These are phyloP conservation scores for Colletotrichum limetticola DNA, from an alignment of 2,329 filamentous ascomycete genomes.

Conservation along the genomic window DNA sequence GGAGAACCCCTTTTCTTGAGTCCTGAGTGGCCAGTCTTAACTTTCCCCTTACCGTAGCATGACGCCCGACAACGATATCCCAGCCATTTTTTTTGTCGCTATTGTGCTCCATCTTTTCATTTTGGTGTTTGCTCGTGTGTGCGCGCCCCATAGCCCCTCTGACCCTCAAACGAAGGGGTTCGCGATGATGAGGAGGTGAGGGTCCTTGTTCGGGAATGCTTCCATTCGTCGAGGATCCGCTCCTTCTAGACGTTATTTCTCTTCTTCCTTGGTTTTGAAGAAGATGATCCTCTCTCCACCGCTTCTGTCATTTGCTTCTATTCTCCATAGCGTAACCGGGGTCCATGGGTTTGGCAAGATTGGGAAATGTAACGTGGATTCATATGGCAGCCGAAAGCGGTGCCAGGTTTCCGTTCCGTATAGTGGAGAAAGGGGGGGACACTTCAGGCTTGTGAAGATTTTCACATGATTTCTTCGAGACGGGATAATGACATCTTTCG, in stretches of 20 bases:
- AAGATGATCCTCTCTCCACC: neutral
- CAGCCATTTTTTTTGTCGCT: neutral
- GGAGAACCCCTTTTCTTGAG: neutral
- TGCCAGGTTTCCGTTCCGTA: neutral
- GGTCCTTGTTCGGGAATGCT: neutral
- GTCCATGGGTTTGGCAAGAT: neutral
- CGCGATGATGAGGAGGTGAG: neutral
- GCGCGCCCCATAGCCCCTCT: neutral
- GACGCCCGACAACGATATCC: constrained; percentile 19
- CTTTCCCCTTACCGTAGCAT: neutral
- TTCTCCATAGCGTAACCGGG: neutral
- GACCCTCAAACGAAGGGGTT: neutral
- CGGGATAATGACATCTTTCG: neutral
- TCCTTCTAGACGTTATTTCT: constrained; percentile 25
- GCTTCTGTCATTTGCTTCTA: neutral
- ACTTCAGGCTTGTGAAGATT: neutral
- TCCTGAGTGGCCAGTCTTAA: neutral
- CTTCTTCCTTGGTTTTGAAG: neutral
- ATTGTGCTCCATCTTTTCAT: neutral
- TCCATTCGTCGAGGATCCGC: neutral
- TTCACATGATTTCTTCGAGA: neutral
- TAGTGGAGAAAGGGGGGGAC: neutral
- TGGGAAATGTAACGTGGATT: neutral
- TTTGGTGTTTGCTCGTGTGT: neutral
- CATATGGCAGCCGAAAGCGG: neutral